A percentile compares a stretch with the other conserved stretches of the same genome.
Conservation (phyloP, 2,329 filamentous ascomycete genomes). For the Pseudogymnoascus sp. region DNA sequence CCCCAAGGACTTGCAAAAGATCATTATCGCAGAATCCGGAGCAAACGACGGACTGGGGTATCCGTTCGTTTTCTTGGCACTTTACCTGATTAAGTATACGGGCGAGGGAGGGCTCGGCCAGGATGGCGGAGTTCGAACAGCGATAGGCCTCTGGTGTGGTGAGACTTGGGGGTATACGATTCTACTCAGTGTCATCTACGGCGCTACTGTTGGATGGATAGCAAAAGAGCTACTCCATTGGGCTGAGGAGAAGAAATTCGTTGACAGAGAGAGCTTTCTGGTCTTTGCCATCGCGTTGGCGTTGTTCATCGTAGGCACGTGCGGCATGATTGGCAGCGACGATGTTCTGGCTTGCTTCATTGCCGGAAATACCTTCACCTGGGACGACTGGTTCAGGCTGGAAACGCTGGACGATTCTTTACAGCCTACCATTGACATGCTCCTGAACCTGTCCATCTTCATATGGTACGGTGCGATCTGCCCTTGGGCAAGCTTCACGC, state of each 20-base stretch:
- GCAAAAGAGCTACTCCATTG: conserved; percentile 76
- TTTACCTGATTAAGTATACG: conserved; percentile 74
- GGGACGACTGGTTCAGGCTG: conserved; percentile 89
- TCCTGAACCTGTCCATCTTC: conserved; percentile 81
- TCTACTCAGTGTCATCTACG: conserved; percentile 68
- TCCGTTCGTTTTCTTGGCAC: conserved; percentile 74
- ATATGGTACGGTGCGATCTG: conserved; percentile 84
- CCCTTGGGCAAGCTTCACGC: conserved; percentile 64
- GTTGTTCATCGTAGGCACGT: conserved; percentile 79
- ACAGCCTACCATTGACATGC: conserved; percentile 92
- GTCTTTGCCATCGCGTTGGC: conserved; percentile 68
- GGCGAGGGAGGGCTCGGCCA: conserved; percentile 47
- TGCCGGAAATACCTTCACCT: conserved; percentile 82
- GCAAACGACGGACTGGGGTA: conserved; percentile 87
- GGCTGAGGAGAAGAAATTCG: conserved; percentile 71
- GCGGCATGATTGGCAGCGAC: conserved; percentile 79
- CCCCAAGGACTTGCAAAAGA: conserved; percentile 69
- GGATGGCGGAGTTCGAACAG: conserved; percentile 50
- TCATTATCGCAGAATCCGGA: conserved; percentile 72
- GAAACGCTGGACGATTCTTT: conserved; percentile 84
- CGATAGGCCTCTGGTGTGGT: conserved; percentile 74
- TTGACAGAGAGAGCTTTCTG: conserved; percentile 28
- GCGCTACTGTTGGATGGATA: conserved; percentile 61
- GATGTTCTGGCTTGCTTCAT: conserved; percentile 90
- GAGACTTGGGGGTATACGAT: conserved; percentile 83